Conservation (phyloP, 2,329 filamentous ascomycete species). For the Fusarium sp. region DNA sequence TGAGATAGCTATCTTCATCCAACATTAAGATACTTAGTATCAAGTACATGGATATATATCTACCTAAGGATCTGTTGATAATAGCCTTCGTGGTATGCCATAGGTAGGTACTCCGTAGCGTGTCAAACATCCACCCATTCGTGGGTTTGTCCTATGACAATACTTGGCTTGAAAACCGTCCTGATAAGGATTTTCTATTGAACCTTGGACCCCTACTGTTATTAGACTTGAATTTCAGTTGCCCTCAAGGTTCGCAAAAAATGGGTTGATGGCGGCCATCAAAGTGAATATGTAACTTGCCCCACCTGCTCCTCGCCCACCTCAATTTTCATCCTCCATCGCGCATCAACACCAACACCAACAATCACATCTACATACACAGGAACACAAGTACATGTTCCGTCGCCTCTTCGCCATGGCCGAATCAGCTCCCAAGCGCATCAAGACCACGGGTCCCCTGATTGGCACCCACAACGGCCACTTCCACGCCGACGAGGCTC, state of each 20-base stretch:
- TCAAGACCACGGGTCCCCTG: constrained; percentile 74
- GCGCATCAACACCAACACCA: constrained; percentile 1
- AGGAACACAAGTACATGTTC: constrained; percentile 42
- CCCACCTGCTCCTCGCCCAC: background rate
- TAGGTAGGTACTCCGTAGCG: background rate
- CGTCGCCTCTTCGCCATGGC: constrained; percentile 53
- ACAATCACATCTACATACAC: constrained; percentile 1
- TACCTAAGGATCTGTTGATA: background rate
- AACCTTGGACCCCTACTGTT: fast-evolving
- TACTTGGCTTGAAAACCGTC: background rate
- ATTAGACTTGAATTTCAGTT: background rate
- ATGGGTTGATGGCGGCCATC: background rate
- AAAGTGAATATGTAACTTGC: background rate
- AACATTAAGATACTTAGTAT: background rate
- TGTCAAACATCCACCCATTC: background rate
- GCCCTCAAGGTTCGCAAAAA: background rate
- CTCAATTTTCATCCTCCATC: constrained; percentile 1
- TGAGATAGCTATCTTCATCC: too few species aligned
- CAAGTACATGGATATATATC: background rate
- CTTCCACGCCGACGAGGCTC: constrained; percentile 98
- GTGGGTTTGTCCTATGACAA: too few species aligned
- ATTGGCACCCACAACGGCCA: constrained; percentile 98
- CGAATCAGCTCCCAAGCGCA: constrained; percentile 77
- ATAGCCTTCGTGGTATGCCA: background rate
- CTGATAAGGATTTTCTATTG: background rate